Conservation (phyloP, 257 asterid genomes). For the Avicennia marina region DNA sequence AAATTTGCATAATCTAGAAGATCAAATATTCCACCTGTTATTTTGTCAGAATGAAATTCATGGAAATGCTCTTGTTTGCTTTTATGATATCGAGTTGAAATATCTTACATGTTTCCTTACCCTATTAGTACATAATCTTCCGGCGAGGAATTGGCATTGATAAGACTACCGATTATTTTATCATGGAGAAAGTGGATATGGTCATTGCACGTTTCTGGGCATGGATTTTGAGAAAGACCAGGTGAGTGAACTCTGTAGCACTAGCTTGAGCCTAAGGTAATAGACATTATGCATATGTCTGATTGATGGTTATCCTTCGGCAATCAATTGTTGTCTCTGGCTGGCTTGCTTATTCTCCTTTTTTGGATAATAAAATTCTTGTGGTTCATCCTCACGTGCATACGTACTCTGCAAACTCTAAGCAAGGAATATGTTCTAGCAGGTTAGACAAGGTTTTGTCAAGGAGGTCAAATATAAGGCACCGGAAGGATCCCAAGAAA, state of each 20-base stretch:
- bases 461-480: conserved; percentile 46
- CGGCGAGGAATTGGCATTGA: conserved; percentile 97
- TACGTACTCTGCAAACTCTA: conserved; percentile 2
- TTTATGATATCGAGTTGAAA: conserved; percentile 13
- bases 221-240: conserved; percentile 75
- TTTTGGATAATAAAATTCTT: conserved; percentile 10
- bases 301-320: conserved; percentile 6
- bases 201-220: conserved; percentile 74
- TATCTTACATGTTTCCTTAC: conserved; percentile 18
- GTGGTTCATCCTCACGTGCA: conserved; percentile 6
- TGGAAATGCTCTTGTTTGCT: neutral
- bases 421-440: conserved; percentile 17
- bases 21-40: too few relatives aligned
- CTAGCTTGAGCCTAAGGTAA: conserved; percentile 7
- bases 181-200: conserved; percentile 93
- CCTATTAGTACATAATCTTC: conserved; percentile 74
- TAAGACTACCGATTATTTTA: conserved; percentile 74
- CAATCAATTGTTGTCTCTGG: conserved; percentile 14
- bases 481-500: conserved; percentile 38
- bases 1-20: too few relatives aligned
- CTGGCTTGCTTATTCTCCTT: conserved; percentile 9
- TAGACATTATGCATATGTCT: neutral
- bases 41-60: too few relatives aligned
- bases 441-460: conserved; percentile 61
- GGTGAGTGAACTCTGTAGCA: conserved; percentile 34